These are phyloP conservation scores for Phytophthora sp. DNA, from an alignment of 352 stramenopile genomes.

Conservation along the genomic window DNA sequence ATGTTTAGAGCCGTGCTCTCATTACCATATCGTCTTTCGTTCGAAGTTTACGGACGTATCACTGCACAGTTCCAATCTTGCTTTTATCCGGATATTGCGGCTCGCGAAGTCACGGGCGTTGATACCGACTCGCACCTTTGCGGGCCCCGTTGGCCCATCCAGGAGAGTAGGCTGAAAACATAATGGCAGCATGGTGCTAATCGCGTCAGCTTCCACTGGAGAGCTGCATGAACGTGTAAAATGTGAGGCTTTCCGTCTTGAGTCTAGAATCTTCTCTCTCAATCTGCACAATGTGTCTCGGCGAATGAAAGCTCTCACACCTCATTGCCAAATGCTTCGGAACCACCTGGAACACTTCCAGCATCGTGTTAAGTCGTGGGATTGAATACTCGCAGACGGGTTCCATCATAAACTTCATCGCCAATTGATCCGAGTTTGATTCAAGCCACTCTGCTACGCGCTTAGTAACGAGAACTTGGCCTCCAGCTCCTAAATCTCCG, in stretches of 20 bases:
- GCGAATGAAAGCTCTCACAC: conserved; percentile 21
- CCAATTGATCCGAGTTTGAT: conserved; percentile 19
- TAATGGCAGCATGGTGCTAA: no score
- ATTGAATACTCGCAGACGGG: conserved; percentile 39
- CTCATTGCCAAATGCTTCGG: conserved; percentile 26
- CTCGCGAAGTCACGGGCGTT: no score
- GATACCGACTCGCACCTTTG: no score
- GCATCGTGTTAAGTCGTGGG: conserved; percentile 25
- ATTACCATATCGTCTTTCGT: no score
- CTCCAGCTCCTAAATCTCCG: conserved; percentile 50
- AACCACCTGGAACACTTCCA: conserved; percentile 45
- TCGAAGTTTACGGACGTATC: no score
- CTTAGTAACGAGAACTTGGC: conserved; percentile 58
- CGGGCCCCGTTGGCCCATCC: no score
- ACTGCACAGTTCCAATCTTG: no score
- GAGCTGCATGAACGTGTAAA: conserved; percentile 22
- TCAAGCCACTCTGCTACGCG: conserved; percentile 46
- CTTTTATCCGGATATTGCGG: no score
- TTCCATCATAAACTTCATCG: conserved; percentile 30
- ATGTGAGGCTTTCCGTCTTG: conserved; percentile 10
- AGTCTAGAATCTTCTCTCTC: conserved; percentile 16
- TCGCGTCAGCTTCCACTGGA: neutral
- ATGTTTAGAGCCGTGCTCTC: no score
- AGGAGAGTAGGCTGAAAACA: no score
- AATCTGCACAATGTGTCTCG: conserved; percentile 18